Evolutionary conservation across 805 yeast genomes (phyloP).

Genomic region (Ogataea populi-albae): DNA sequence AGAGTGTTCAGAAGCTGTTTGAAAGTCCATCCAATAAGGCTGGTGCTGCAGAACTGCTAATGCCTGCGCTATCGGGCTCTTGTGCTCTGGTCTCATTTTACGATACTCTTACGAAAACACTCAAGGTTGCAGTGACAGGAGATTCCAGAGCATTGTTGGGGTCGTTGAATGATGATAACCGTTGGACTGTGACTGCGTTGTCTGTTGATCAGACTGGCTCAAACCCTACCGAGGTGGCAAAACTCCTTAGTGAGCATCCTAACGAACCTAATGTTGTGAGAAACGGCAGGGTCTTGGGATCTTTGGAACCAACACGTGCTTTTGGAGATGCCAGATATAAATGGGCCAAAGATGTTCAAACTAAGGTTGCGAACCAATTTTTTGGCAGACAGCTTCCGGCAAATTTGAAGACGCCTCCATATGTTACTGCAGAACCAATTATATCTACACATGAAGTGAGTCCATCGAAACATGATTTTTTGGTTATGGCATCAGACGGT

Average conservation of each 20-base stretch:
- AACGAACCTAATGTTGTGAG: constrained; percentile 79
- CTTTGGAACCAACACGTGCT: constrained; percentile 92
- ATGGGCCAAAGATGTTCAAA: constrained; percentile 71
- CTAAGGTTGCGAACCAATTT: constrained; percentile 65
- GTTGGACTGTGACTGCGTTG: constrained; percentile 84
- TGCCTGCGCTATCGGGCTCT: constrained; percentile 95
- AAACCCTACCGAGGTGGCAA: constrained; percentile 78
- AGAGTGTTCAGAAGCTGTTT: constrained; percentile 67
- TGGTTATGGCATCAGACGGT: constrained; percentile 94
- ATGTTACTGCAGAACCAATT: constrained; percentile 95
- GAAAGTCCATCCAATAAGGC: constrained; percentile 62
- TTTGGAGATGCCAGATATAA: constrained; percentile 97
- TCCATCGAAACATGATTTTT: constrained; percentile 72
- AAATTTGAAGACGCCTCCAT: constrained; percentile 84
- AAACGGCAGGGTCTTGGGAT: constrained; percentile 88
- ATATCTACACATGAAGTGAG: constrained; percentile 75
- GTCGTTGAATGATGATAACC: constrained; percentile 55
- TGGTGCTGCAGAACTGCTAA: constrained; percentile 65
- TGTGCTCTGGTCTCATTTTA: constrained; percentile 88
- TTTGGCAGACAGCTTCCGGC: constrained; percentile 79
- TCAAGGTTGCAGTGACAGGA: constrained; percentile 93
- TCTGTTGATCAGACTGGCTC: constrained; percentile 94
- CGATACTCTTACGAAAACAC: constrained; percentile 66
- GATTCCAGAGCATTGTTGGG: constrained; percentile 93
- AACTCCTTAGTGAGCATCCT: constrained; percentile 87